Evolutionary conservation across 768 basidiomycete genomes (phyloP), one percentile per base, ranked within the genome.

Genomic region (Infundibulicybe gibba): DNA sequence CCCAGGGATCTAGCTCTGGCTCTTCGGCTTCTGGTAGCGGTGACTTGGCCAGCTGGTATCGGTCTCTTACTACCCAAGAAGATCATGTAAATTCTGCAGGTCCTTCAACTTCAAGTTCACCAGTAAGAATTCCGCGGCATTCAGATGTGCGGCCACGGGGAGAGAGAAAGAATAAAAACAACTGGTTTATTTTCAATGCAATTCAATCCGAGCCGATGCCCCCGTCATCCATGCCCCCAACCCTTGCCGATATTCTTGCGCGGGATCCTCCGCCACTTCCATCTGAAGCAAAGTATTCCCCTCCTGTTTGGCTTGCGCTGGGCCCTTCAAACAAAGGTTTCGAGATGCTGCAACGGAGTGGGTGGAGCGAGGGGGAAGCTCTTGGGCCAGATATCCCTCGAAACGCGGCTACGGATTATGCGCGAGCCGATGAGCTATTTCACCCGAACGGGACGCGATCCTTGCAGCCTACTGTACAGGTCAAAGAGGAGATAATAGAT

Each of bases 291-390:
- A 73, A 74, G 33, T 82, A 75, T 54, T 66, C 54, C 5, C 88
- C 85, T 20, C 86, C 87, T 2, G 81, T 90, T 15, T 90, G 80
- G 69, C 70, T 89, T n/a, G 77, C 79, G 32, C 72, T 92, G 34
- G 88, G 85, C 0, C 90, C 90, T 2, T 74, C 80, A 1, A 92
- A 91, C 56, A 82, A 69, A 53, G 90, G 90, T 0, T 92, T 86
- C 61, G 61, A 65, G 5, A 83, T 92, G 84, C 64, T 92, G 21
- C 80, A 84, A 61, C 77, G 74, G 48, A 76, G 77, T 50, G 90
- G 90, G 1, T 92, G 90, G 90, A 80, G 70, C 45, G 90, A 91
- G 57, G 90, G 90, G 19, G 85, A 91, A 60, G 75, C 83, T 2
- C 69, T 92, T 32, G 90, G 89, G 19, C 72, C 75, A 10, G 71